A percentile compares a stretch with the other conserved stretches of the same genome.
phyloP scores from a whole-genome alignment of 2,329 filamentous ascomycete genomes.

The Claviceps citrina region DNA sequence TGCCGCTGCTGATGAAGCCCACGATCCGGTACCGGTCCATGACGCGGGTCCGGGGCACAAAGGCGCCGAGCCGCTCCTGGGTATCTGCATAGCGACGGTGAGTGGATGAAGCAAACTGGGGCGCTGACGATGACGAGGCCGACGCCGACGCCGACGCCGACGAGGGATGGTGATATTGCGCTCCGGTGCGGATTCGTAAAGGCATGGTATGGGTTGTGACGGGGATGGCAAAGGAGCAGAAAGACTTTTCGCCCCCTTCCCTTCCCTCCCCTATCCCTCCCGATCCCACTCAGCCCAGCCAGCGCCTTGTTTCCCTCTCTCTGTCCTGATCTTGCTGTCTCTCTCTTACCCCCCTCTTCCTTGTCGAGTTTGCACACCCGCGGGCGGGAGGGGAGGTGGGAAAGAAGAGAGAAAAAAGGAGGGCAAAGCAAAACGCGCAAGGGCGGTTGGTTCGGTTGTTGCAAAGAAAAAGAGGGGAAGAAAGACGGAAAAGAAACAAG shows the following conservation, averaged over 20 bases:
- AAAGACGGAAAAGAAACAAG: no score
- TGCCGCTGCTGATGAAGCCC: constrained; percentile 95
- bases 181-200: constrained; percentile 19
- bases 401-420: neutral
- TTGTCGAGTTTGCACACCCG: no score
- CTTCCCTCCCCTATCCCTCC: no score
- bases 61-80: constrained; percentile 36
- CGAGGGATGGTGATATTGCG: constrained; percentile 12
- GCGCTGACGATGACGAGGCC: constrained; percentile 8
- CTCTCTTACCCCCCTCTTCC: no score
- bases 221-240: no score
- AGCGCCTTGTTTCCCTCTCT: no score
- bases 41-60: constrained; percentile 70
- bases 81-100: constrained; percentile 31
- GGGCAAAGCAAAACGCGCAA: neutral
- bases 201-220: constrained; percentile 17
- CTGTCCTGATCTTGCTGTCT: no score
- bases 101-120: constrained; percentile 15
- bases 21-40: constrained; percentile 91
- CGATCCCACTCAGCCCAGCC: no score
- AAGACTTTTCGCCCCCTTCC: no score
- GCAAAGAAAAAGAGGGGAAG: no score
- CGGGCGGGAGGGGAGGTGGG: neutral
- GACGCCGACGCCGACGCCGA: constrained; percentile 8
- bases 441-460: no score